phyloP scores from a whole-genome alignment of 768 basidiomycete species.

The Suillus placidus region DNA sequence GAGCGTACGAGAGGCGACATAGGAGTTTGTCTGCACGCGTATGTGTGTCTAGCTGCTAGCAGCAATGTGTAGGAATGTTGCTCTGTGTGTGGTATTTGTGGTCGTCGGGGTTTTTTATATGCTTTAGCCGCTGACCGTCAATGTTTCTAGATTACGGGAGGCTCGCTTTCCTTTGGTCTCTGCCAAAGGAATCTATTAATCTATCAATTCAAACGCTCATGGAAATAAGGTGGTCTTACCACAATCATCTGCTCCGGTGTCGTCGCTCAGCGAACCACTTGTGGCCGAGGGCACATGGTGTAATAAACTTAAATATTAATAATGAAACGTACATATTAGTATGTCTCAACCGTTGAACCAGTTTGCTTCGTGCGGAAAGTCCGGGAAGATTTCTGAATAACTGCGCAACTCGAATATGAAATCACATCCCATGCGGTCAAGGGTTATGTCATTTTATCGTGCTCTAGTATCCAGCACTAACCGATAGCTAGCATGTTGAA shows the following conservation, averaged over 20 bases:
- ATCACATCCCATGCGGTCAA: no score
- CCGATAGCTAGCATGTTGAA: background rate
- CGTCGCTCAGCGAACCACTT: background rate
- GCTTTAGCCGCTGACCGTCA: background rate
- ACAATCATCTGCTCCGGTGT: background rate
- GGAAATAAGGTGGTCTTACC: background rate
- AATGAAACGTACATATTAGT: background rate
- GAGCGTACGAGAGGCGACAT: background rate
- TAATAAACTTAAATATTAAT: background rate
- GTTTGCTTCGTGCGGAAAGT: background rate
- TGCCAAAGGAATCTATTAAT: background rate
- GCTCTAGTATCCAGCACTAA: background rate
- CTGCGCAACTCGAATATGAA: no score
- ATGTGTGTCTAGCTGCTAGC: background rate
- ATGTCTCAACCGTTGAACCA: background rate
- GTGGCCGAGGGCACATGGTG: background rate
- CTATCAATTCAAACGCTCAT: background rate
- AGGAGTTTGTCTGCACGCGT: background rate
- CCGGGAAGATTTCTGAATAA: background rate
- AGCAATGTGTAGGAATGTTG: background rate
- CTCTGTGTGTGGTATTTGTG: background rate
- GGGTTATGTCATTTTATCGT: background rate
- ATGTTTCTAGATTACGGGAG: background rate
- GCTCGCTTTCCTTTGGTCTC: background rate
- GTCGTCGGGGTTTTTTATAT: background rate